phyloP scores from a whole-genome alignment of 345 rosid species.

The Nasturtium officinale region DNA sequence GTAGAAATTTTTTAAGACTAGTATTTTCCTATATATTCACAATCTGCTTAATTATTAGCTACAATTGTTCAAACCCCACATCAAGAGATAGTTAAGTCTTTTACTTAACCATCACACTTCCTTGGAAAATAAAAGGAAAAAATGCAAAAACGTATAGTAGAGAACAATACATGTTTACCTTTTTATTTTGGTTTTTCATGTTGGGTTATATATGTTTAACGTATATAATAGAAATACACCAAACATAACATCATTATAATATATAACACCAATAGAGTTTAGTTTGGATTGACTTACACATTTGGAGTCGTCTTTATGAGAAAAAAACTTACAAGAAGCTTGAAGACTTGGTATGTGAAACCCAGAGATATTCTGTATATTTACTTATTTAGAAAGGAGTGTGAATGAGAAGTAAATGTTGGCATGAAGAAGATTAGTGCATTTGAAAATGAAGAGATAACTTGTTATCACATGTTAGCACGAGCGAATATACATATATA shows the following conservation, averaged over 20 bases:
- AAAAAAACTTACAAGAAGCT: conserved; percentile 14
- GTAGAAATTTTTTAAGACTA: too few species aligned
- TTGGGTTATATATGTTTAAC: neutral
- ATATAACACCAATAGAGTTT: too few species aligned
- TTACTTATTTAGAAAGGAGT: neutral
- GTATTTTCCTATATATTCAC: too few species aligned
- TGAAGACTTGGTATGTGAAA: conserved; percentile 6
- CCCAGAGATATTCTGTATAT: conserved; percentile 2
- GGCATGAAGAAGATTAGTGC: conserved; percentile 1
- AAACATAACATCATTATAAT: neutral
- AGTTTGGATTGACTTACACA: conserved; percentile 23
- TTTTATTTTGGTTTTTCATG: neutral
- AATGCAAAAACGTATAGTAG: neutral
- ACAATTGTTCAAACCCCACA: neutral
- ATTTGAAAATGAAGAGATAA: neutral
- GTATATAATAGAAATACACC: neutral
- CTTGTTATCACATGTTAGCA: conserved; percentile 11
- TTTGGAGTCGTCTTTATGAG: conserved; percentile 19
- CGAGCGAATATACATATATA: conserved; percentile 15
- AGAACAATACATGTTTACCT: neutral
- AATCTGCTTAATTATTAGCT: neutral
- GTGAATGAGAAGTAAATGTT: conserved; percentile 16
- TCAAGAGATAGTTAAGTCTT: neutral
- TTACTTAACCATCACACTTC: neutral
- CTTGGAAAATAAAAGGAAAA: neutral